phyloP scores from a whole-genome alignment of 2,329 filamentous ascomycete species.

The Microcyclosporella mali region DNA sequence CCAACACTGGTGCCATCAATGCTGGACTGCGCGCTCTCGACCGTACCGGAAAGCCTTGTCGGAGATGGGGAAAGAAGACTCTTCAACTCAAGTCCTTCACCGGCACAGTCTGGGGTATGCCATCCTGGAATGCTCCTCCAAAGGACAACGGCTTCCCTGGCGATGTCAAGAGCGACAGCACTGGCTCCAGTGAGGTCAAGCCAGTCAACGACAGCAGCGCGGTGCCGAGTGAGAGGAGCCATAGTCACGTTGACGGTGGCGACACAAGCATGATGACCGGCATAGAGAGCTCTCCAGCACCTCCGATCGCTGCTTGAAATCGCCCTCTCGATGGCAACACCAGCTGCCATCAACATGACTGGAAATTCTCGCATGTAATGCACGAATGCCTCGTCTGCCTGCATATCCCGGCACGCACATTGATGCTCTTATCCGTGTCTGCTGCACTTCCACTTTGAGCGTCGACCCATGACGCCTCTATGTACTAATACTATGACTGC shows the following conservation, averaged over 20 bases:
- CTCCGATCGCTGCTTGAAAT: constrained; percentile 34
- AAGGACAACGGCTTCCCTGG: constrained; percentile 52
- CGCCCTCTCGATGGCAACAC: neutral
- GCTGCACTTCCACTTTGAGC: too few relatives aligned
- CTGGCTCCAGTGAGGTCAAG: constrained; percentile 51
- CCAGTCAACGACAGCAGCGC: constrained; percentile 51
- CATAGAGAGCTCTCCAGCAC: constrained; percentile 33
- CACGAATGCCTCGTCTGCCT: too few relatives aligned
- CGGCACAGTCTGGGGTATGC: constrained; percentile 72
- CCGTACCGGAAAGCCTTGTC: constrained; percentile 82
- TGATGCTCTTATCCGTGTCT: too few relatives aligned
- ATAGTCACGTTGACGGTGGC: constrained; percentile 43
- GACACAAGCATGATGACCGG: constrained; percentile 26
- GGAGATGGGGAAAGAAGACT: constrained; percentile 79
- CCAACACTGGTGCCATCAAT: constrained; percentile 95
- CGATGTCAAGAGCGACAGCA: constrained; percentile 53
- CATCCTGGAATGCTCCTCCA: constrained; percentile 71
- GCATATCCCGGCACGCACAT: too few relatives aligned
- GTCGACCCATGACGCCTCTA: too few relatives aligned
- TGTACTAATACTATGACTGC: too few relatives aligned
- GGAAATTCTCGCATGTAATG: too few relatives aligned
- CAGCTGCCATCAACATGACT: too few relatives aligned
- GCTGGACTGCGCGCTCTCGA: constrained; percentile 91
- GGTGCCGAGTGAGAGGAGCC: constrained; percentile 54
- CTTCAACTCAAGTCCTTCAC: constrained; percentile 90